phyloP scores from a whole-genome alignment of 306 rosid species.

The Argentina anserina region DNA sequence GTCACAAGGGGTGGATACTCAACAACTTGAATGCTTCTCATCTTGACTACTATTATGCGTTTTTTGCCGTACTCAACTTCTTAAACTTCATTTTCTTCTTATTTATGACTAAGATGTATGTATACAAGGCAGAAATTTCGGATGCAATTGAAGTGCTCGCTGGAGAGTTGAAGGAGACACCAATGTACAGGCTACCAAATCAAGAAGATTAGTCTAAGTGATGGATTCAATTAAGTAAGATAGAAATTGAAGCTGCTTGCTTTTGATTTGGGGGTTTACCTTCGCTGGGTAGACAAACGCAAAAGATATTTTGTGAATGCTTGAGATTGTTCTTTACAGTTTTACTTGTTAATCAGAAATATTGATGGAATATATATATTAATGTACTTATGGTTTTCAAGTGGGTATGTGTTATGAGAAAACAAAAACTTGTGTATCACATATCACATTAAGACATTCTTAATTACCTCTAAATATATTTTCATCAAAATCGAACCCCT shows the following conservation, averaged over 20 bases:
- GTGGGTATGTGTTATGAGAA: background rate
- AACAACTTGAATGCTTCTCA: slow-evolving; percentile 79
- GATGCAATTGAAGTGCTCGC: slow-evolving; percentile 64
- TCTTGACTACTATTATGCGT: slow-evolving; percentile 83
- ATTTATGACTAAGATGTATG: slow-evolving; percentile 42
- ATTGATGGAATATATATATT: background rate
- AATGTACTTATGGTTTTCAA: background rate
- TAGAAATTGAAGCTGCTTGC: background rate
- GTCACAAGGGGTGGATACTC: slow-evolving; percentile 70
- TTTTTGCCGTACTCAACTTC: slow-evolving; percentile 36
- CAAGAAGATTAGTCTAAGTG: background rate
- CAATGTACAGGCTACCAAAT: slow-evolving; percentile 1
- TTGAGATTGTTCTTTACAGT: background rate
- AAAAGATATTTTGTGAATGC: background rate
- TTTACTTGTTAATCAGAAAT: background rate
- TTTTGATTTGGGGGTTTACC: background rate
- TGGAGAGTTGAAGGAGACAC: slow-evolving; percentile 52
- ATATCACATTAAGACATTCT: background rate
- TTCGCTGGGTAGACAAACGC: background rate
- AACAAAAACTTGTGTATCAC: background rate
- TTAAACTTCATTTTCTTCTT: slow-evolving; percentile 36
- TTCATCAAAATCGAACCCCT: background rate
- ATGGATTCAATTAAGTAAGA: background rate
- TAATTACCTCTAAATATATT: background rate
- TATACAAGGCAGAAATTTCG: slow-evolving; percentile 73